Base-by-base conservation (phyloP, 208 protist genomes). In the Acanthamoeba royreba region DNA sequence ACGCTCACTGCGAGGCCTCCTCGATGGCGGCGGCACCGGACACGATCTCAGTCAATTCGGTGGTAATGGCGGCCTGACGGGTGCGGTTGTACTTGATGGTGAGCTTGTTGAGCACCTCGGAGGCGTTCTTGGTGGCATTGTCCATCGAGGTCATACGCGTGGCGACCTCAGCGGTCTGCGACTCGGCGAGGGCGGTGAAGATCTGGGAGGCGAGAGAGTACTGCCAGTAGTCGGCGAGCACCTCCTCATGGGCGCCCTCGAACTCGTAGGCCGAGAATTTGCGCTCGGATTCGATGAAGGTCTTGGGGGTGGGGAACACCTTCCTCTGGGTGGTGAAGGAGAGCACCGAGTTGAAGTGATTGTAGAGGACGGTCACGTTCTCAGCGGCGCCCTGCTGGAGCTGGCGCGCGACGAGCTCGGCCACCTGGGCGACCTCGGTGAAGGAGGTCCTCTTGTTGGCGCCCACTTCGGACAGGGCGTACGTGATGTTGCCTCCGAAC, bases 281-380 rank as follows among this genome's bases (percentile, higher is more conserved):
- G 69, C 49, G 45, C 22, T 93, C 94, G 4, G 66, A 1, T 52
- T 89, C 94, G n/a, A 74, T 7, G 28, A 87, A 90, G 77, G 55
- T 47, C 86, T 92, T 74, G 9, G 86, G 86, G 7, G 77, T 28
- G 35, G 58, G 52, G 61, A 77, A 90, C n/a, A 79, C 53, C 31
- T 74, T 52, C 45, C n/a, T 69, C 40, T 49, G 46, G 43, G 95
- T 96, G 38, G 95, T 93, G 89, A 95, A 96, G 47, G 95, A 13
- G 55, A 96, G 94, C 19, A 94, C 93, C 22, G 74, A 92, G 22
- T 95, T 92, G 95, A 96, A 96, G n/a, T 55, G 66, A 85, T 96
- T 96, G 93, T 92, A 96, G 79, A 96, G 83, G 35, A 96, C 19
- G 45, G 87, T 94, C 2, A 86, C 33, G 22, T 95, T 87, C 42